Base-by-base conservation (phyloP, 352 stramenopile genomes). In the Phytophthora cactorum region DNA sequence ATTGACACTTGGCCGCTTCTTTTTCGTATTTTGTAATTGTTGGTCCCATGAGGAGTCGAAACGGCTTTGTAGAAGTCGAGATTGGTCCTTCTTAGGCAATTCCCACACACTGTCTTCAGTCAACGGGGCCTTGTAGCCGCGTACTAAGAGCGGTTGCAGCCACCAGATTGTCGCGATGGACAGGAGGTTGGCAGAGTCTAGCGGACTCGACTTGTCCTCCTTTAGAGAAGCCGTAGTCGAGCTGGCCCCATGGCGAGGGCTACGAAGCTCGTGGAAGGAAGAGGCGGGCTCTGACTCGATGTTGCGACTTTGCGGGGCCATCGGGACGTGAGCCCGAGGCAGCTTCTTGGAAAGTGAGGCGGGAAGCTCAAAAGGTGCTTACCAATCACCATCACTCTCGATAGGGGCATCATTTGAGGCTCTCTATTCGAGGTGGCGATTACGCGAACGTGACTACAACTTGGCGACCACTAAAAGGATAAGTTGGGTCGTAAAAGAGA, bases 81-180 rank as follows among this genome's bases (percentile, higher is more conserved):
- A 55, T 58, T 79, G 72, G 57, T 90, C 79, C 9, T 52, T 55
- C 11, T 62, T 32, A 1, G 75, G 73, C n/a, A 90, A 52, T 8
- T 72, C 66, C 77, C 78, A 89, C 11, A 89, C 77, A 11, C 50
- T 59, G 2, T 63, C 15, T 36, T 84, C 72, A 27, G 70, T 57
- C 29, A 91, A 59, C 27, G 80, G 72, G 3, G 43, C 17, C 8
- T 66, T 66, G 51, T 77, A 76, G 1, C 78, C 82, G 9, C 61
- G 61, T n/a, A 15, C 10, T 1, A 91, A 63, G 29, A 91, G 59
- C 28, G 72, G 73, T 15, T 82, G 71, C 31, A 91, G 45, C 82
- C 82, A 91, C 68, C 70, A 86, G 22, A 91, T 68, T 29, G 76
- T 82, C 27, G 82, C 69, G 50, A 82, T 58, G 28, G 78, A 85